phyloP scores from a whole-genome alignment of 2,329 filamentous ascomycete species.

The Ceratocystis cubensis region DNA sequence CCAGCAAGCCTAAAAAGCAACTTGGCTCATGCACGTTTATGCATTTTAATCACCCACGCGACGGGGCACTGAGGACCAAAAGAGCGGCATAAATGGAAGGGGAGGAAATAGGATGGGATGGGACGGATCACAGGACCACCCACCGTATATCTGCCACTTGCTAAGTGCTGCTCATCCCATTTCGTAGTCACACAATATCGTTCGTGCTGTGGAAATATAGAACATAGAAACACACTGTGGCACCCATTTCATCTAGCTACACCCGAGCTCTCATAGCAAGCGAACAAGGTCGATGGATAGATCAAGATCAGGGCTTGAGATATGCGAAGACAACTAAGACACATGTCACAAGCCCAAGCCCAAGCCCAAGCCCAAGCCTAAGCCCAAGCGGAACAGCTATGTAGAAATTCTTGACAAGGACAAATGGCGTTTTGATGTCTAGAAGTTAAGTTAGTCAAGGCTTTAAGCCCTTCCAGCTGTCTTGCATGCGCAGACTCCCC shows the following conservation, averaged over 20 bases:
- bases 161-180: not conserved
- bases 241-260: not conserved
- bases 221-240: not conserved
- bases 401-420: not conserved
- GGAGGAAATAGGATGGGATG: too few species aligned
- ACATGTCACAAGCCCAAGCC: not conserved
- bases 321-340: slow-evolving; percentile 2
- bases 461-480: not conserved
- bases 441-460: not conserved
- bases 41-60: slow-evolving; percentile 1
- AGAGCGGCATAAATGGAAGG: not conserved
- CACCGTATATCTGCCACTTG: not conserved
- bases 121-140: too few species aligned
- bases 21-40: not conserved
- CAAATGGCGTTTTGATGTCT: not conserved
- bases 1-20: not conserved
- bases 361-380: not conserved
- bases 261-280: not conserved
- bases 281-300: not conserved
- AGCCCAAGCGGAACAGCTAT: not conserved
- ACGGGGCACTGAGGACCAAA: not conserved
- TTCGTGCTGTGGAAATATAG: not conserved
- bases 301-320: slow-evolving; percentile 1
- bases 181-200: not conserved
- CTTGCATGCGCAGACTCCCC: not conserved